Base-by-base conservation (phyloP, 148 eudicot genomes). In the Rhododendron molle region DNA sequence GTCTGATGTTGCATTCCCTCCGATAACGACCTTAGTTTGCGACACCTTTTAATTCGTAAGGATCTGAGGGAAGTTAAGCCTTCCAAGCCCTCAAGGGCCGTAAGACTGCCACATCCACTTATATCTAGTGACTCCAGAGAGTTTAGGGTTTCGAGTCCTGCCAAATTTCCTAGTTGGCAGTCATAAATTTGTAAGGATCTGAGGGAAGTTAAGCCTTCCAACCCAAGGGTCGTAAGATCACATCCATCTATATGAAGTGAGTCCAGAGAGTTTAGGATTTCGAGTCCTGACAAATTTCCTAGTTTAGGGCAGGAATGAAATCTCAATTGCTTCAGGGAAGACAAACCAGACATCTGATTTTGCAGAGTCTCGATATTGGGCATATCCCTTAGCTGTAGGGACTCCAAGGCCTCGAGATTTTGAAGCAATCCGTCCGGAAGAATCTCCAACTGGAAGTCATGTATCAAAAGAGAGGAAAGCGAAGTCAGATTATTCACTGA, bases 381-480 rank as follows among this genome's bases (percentile, higher is more conserved):
- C 28, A 43, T 23, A 14, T 0, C 0, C 2, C 0, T 0, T 38
- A 77, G 43, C 21, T 2, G 0, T 9, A 78, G 32, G 13, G 54
- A 43, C 20, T 78, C 34, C 47, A 78, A 26, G 81, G 26, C 81
- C 56, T 78, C 11, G 30, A 9, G 54, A 26, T 23, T 78, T 44
- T 78, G 81, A 9, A 78, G 46, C 32, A 78, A 21, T 43, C 72
- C n/a, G 2, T 36, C 78, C 1, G 26, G 78, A 20, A 74, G 47
- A 20, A 6, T 74, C 78, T 65, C 72, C 72, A 18, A 74, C 78
- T 7, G 44, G 7, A 20, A 20, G 4, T 7, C 0, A 7, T 0
- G 0, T 34, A 74, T 38, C 4, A 0, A 0, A 49, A 79, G 60
- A 3, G 12, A 47, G 62, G 60, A 23, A 47, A 79, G 82, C 18